Conservation (phyloP, 2,329 filamentous ascomycete species). For the Aspergillus tamarii region DNA sequence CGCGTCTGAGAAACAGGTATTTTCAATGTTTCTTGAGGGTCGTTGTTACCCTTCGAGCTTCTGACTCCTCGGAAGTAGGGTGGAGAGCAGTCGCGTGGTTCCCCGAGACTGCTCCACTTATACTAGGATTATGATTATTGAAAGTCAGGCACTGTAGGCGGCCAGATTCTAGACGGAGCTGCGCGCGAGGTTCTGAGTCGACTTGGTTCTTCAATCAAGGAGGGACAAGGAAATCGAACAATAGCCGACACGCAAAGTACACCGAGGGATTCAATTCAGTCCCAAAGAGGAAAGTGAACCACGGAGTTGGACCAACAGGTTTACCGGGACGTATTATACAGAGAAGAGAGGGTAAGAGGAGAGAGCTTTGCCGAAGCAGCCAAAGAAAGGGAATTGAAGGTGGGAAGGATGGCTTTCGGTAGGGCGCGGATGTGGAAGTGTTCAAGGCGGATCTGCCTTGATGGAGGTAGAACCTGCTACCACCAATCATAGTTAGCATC, state of each 20-base stretch:
- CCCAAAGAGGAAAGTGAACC: not conserved
- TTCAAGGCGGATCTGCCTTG: conserved; percentile 2
- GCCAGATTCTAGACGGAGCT: not conserved
- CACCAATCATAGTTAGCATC: conserved; percentile 14
- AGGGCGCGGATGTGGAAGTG: conserved; percentile 14
- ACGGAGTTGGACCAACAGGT: not conserved
- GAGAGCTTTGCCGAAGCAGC: conserved; percentile 2
- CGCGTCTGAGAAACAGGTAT: not conserved
- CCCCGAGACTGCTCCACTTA: not conserved
- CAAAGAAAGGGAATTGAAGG: conserved; percentile 9
- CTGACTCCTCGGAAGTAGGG: not conserved
- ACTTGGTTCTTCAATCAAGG: not conserved
- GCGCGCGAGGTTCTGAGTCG: not conserved
- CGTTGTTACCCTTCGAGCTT: not conserved
- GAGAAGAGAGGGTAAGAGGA: conserved; percentile 4
- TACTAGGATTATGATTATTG: conserved; percentile 1
- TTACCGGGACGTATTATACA: conserved; percentile 3
- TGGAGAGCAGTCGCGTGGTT: not conserved
- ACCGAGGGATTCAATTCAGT: not conserved
- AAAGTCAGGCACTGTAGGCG: not conserved
- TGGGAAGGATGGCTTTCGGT: conserved; percentile 11
- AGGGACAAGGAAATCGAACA: not conserved
- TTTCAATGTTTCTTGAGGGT: not conserved
- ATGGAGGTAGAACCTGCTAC: conserved; percentile 2
- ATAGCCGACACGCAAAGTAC: not conserved